Evolutionary conservation across 2,329 filamentous ascomycete species (phyloP).

Genomic region (Aspergillus viridinutans): DNA sequence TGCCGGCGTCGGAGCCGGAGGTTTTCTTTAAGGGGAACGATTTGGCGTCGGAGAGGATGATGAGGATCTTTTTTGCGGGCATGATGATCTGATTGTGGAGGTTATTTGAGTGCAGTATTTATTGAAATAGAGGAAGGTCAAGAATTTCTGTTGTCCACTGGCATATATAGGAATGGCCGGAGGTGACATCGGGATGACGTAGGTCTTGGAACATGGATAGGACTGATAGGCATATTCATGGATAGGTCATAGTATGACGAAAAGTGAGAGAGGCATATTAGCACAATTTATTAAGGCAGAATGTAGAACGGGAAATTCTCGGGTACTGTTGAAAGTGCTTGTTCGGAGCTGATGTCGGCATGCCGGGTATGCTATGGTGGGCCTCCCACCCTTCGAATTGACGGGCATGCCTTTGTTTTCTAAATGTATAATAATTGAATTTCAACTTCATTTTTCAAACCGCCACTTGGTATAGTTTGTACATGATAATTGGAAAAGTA

Average conservation of each 20-base stretch:
- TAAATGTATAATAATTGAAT: not conserved
- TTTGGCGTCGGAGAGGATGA: slow-evolving; percentile 42
- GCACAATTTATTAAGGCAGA: not conserved
- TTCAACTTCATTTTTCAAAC: not conserved
- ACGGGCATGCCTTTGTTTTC: too few relatives aligned
- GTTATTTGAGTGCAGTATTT: not conserved
- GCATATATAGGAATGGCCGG: not conserved
- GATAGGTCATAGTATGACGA: not conserved
- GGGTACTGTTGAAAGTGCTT: too few relatives aligned
- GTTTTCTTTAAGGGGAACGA: slow-evolving; percentile 35
- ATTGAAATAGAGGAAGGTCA: not conserved
- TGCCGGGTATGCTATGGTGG: not conserved
- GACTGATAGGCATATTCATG: not conserved
- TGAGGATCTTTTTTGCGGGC: slow-evolving; percentile 40
- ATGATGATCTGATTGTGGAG: slow-evolving; percentile 3
- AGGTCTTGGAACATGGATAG: not conserved
- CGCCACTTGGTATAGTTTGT: not conserved
- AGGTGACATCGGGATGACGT: slow-evolving; percentile 5
- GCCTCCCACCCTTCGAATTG: too few relatives aligned
- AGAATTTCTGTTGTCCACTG: not conserved
- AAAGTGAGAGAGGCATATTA: too few relatives aligned
- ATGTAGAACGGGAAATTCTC: not conserved
- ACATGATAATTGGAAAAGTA: not conserved
- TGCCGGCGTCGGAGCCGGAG: slow-evolving; percentile 15
- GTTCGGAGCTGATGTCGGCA: not conserved